Percentiles rank a stretch among this genome's conserved stretches.
phyloP scores from a whole-genome alignment of 495 filamentous ascomycete species.

The Trichoderma reesei region DNA sequence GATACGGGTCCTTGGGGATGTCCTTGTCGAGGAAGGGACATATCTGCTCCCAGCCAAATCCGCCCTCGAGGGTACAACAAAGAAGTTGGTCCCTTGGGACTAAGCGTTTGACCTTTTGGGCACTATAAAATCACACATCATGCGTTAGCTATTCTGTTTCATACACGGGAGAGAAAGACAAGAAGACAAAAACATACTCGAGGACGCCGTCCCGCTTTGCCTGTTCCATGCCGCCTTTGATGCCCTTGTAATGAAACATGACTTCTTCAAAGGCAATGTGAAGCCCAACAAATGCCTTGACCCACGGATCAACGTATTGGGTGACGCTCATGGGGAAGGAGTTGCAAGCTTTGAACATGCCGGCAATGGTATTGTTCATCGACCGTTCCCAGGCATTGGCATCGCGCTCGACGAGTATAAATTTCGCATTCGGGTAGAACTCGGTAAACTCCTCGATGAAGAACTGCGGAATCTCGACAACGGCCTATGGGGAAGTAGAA shows the following conservation, averaged over 20 bases:
- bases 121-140: slow-evolving; percentile 3
- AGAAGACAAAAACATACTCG: not conserved
- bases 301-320: slow-evolving; percentile 13
- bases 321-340: slow-evolving; percentile 14
- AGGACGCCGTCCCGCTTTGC: slow-evolving; percentile 8
- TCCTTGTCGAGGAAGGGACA: slow-evolving; percentile 24
- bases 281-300: slow-evolving; percentile 13
- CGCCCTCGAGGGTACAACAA: slow-evolving; percentile 18
- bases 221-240: slow-evolving; percentile 5
- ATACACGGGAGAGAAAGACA: not conserved
- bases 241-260: slow-evolving; percentile 13
- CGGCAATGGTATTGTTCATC: slow-evolving; percentile 13
- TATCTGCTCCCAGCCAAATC: slow-evolving; percentile 24
- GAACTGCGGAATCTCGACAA: slow-evolving; percentile 26
- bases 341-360: slow-evolving; percentile 7
- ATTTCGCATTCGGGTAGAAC: slow-evolving; percentile 31
- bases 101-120: slow-evolving; percentile 12
- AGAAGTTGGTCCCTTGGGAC: slow-evolving; percentile 15
- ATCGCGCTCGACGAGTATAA: slow-evolving; percentile 28
- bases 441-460: slow-evolving; percentile 27
- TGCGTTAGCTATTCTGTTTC: not conserved
- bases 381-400: slow-evolving; percentile 27
- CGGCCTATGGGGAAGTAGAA: slow-evolving; percentile 15
- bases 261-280: slow-evolving; percentile 11
- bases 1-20: slow-evolving; percentile 20